Percentiles rank a stretch among this genome's conserved stretches.
These are phyloP conservation scores for Garcia nutans DNA, from an alignment of 345 rosid genomes.

Conservation along the genomic window DNA sequence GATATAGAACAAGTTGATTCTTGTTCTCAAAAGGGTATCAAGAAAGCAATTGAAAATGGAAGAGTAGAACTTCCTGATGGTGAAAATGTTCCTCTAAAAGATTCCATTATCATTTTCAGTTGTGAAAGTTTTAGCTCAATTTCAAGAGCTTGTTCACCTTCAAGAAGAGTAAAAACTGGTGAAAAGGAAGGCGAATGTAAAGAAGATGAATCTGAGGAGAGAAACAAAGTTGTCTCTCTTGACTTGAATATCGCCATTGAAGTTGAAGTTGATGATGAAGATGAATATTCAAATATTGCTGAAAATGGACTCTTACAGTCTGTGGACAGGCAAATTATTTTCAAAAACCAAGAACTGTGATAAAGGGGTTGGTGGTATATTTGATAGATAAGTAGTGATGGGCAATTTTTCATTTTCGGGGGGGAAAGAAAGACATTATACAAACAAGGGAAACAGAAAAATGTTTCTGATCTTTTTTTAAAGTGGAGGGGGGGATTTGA, in stretches of 20 bases:
- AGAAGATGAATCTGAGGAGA: slow-evolving; percentile 14
- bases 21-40: slow-evolving; percentile 35
- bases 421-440: slow-evolving; percentile 24
- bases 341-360: slow-evolving; percentile 38
- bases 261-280: slow-evolving; percentile 18
- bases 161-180: slow-evolving; percentile 21
- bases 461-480: slow-evolving; percentile 12
- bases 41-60: slow-evolving; percentile 46
- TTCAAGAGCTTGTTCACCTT: slow-evolving; percentile 34
- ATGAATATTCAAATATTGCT: slow-evolving; percentile 16
- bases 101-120: slow-evolving; percentile 61
- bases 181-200: slow-evolving; percentile 23
- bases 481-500: slow-evolving; percentile 10
- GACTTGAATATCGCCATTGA: slow-evolving; percentile 62
- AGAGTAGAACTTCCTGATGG: slow-evolving; percentile 37
- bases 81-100: slow-evolving; percentile 51
- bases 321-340: slow-evolving; percentile 47
- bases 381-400: background rate
- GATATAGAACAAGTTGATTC: slow-evolving; percentile 43
- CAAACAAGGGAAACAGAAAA: slow-evolving; percentile 25
- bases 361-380: no score
- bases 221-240: slow-evolving; percentile 24
- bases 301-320: slow-evolving; percentile 35
- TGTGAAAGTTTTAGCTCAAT: slow-evolving; percentile 34
- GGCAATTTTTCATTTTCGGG: slow-evolving; percentile 7